Conservation (phyloP, 208 protist species). For the Trypanosoma caninum region DNA sequence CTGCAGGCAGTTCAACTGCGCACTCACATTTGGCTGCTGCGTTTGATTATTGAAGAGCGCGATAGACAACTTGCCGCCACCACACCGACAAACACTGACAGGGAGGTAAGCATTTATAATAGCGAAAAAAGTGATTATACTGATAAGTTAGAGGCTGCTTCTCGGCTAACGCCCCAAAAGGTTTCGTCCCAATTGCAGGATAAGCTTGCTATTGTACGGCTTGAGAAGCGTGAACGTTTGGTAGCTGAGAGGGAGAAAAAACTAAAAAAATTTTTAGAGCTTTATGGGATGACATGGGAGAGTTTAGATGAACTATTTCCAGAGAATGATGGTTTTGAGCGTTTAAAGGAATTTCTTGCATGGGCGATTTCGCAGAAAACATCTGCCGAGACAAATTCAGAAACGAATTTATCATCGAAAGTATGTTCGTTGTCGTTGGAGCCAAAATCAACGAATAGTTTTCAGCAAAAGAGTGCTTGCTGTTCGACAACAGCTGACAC, state of each 20-base stretch:
- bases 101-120: neutral
- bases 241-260: slow-evolving; percentile 67
- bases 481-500: too few species aligned
- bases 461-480: too few species aligned
- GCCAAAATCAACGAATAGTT: too few species aligned
- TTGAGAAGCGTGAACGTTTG: slow-evolving; percentile 34
- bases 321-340: slow-evolving; percentile 18
- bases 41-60: slow-evolving; percentile 43
- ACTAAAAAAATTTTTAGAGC: slow-evolving; percentile 49
- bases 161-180: neutral
- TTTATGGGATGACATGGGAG: slow-evolving; percentile 84
- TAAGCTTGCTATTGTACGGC: neutral
- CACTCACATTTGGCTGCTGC: slow-evolving; percentile 52
- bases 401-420: too few species aligned
- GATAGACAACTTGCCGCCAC: slow-evolving; percentile 16
- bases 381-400: too few species aligned
- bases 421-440: too few species aligned
- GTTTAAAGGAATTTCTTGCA: too few species aligned
- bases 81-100: neutral
- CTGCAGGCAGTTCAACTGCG: slow-evolving; percentile 76
- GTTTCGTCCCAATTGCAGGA: neutral
- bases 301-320: slow-evolving; percentile 57
- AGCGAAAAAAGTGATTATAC: neutral
- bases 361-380: too few species aligned
- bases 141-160: too few species aligned